These are phyloP conservation scores for Jackrogersella minutella DNA, from an alignment of 495 filamentous ascomycete genomes.

Conservation along the genomic window DNA sequence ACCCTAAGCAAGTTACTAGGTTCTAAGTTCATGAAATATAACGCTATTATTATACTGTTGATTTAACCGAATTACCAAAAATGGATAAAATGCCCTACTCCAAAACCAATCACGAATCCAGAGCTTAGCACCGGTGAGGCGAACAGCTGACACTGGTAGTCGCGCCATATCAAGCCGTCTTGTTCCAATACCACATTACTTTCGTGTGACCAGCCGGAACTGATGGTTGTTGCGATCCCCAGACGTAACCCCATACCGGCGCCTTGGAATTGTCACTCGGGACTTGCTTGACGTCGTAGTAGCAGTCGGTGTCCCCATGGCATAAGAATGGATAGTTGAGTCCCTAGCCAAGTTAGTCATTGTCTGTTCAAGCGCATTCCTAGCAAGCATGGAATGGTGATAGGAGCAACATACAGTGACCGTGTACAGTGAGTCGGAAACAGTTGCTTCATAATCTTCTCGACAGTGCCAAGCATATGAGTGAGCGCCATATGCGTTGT, in stretches of 20 bases:
- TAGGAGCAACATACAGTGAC: conserved; percentile 21
- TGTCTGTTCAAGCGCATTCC: neutral
- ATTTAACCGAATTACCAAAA: neutral
- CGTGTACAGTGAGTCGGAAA: conserved; percentile 42
- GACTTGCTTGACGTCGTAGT: conserved; percentile 41
- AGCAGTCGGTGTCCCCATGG: conserved; percentile 46
- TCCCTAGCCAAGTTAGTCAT: conserved; percentile 32
- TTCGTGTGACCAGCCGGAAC: conserved; percentile 43
- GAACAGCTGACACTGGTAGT: neutral
- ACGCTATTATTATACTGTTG: neutral
- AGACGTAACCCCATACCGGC: conserved; percentile 47
- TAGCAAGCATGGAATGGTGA: neutral
- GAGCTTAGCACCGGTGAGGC: neutral
- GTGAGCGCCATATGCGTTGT: conserved; percentile 45
- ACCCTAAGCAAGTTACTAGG: neutral
- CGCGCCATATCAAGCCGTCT: too few species aligned
- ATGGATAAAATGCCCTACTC: neutral
- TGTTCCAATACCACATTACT: conserved; percentile 46
- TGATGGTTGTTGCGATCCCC: conserved; percentile 43
- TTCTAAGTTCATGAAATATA: neutral
- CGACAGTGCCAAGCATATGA: conserved; percentile 43
- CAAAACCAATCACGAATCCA: neutral
- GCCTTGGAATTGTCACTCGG: conserved; percentile 5
- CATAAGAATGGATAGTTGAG: conserved; percentile 46
- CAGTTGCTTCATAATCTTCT: neutral